These are phyloP conservation scores for Clonostachys rosea DNA, from an alignment of 2,329 filamentous ascomycete species.

Conservation along the genomic window DNA sequence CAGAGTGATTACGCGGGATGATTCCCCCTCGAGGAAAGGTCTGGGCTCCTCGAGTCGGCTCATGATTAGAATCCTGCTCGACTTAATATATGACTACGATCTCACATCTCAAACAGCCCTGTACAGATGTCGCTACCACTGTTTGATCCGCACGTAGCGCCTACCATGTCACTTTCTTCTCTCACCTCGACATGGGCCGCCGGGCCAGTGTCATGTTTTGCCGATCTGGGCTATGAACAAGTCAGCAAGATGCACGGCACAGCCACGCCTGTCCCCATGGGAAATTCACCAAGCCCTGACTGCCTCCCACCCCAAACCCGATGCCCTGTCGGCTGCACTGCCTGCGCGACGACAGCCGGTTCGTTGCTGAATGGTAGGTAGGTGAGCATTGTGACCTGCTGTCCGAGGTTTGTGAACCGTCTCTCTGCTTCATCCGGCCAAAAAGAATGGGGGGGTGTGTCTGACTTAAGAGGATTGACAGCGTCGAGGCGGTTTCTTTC, in stretches of 20 bases:
- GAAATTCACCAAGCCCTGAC: conserved; percentile 3
- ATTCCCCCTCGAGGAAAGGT: too few relatives aligned
- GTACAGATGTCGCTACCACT: too few relatives aligned
- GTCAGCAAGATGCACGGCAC: conserved; percentile 8
- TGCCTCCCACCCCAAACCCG: conserved; percentile 7
- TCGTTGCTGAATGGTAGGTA: background rate
- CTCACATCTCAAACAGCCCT: too few relatives aligned
- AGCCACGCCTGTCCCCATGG: conserved; percentile 5
- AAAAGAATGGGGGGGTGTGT: too few relatives aligned
- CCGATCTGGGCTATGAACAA: conserved; percentile 1
- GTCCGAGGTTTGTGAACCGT: conserved; percentile 3
- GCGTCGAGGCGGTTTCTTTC: too few relatives aligned
- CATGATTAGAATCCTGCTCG: too few relatives aligned
- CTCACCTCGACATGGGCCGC: conserved; percentile 6
- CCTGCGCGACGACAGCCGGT: conserved; percentile 4
- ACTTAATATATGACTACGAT: too few relatives aligned
- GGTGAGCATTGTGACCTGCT: conserved; percentile 6
- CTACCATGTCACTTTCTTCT: background rate
- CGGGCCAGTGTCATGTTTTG: conserved; percentile 5
- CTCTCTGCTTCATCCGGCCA: too few relatives aligned
- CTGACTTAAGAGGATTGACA: too few relatives aligned
- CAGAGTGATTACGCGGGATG: too few relatives aligned
- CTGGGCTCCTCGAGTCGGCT: too few relatives aligned
- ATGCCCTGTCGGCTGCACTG: conserved; percentile 6
- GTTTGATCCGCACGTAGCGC: too few relatives aligned